These are phyloP conservation scores for Gnaphalium uliginosum DNA, from an alignment of 129 eudicot genomes.

Conservation along the genomic window DNA sequence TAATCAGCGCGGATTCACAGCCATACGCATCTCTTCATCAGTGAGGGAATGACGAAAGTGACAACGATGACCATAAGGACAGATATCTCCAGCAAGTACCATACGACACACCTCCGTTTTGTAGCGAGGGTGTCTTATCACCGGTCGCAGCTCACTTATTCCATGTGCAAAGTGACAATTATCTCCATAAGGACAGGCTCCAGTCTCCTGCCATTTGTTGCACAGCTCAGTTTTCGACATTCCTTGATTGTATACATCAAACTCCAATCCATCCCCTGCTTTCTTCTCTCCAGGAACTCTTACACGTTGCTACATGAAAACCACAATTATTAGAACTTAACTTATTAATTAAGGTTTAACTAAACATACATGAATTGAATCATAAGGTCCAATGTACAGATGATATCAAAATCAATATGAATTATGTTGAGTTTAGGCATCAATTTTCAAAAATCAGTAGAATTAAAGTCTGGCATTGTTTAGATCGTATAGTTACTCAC, in stretches of 20 bases:
- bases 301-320: constrained; percentile 51
- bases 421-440: neutral
- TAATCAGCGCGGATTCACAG: constrained; percentile 29
- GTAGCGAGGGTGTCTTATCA: constrained; percentile 94
- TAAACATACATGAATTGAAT: neutral
- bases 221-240: constrained; percentile 89
- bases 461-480: constrained; percentile 4
- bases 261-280: constrained; percentile 57
- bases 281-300: constrained; percentile 51
- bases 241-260: constrained; percentile 85
- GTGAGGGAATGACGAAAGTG: constrained; percentile 89
- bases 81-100: constrained; percentile 67
- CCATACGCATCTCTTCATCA: constrained; percentile 51
- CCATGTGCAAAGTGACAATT: constrained; percentile 90
- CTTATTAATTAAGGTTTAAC: constrained; percentile 14
- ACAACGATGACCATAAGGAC: constrained; percentile 97
- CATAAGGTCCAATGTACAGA: constrained; percentile 2
- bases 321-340: constrained; percentile 24
- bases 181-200: constrained; percentile 77
- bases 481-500: constrained; percentile 38
- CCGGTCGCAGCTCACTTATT: constrained; percentile 77
- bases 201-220: constrained; percentile 92
- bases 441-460: no score
- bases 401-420: neutral
- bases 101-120: constrained; percentile 88